These are phyloP conservation scores for Prinsepia uniflora DNA, from an alignment of 306 rosid genomes.

Conservation along the genomic window DNA sequence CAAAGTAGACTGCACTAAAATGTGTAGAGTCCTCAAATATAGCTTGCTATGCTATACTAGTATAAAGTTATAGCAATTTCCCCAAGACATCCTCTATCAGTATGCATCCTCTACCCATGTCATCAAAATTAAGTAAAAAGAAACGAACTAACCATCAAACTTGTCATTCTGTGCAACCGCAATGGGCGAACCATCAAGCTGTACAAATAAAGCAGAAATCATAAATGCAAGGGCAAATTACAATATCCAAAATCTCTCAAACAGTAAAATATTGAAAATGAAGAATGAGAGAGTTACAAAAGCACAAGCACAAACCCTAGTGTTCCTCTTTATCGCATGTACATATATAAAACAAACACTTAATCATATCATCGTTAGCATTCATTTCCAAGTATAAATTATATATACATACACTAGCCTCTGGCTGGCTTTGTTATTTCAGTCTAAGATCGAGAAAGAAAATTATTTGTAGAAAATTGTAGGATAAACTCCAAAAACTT, in stretches of 20 bases:
- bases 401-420: no score
- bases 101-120: background rate
- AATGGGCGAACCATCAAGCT: slow-evolving; percentile 88
- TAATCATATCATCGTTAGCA: no score
- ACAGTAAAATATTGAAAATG: no score
- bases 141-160: slow-evolving; percentile 59
- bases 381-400: no score
- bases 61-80: background rate
- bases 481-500: no score
- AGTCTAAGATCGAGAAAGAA: no score
- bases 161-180: slow-evolving; percentile 88
- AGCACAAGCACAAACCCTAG: slow-evolving; percentile 33
- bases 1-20: background rate
- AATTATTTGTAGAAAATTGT: no score
- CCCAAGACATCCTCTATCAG: background rate
- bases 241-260: background rate
- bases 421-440: no score
- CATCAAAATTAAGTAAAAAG: background rate
- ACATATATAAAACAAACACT: no score
- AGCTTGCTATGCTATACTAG: background rate
- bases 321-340: no score
- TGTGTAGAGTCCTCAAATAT: background rate
- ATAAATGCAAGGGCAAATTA: slow-evolving; percentile 4
- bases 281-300: background rate
- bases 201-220: slow-evolving; percentile 27